phyloP scores from a whole-genome alignment of 1,284 basidiomycete species.

The Cutaneotrichosporon daszewskae region DNA sequence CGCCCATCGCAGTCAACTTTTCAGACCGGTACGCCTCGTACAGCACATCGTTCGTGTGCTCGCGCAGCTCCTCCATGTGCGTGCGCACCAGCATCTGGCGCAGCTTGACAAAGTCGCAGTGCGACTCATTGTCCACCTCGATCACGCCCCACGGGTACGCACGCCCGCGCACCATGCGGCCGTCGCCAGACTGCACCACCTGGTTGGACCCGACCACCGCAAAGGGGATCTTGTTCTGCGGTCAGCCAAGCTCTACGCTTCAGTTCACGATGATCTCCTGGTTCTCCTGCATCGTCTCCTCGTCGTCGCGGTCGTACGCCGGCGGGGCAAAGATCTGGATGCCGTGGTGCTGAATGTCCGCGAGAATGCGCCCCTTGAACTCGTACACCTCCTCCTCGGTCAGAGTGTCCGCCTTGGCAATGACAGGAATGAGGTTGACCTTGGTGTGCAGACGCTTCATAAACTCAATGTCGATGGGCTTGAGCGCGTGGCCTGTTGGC shows the following conservation, averaged over 20 bases:
- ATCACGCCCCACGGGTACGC: conserved; percentile 95
- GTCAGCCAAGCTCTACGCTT: conserved; percentile 33
- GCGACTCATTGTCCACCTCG: conserved; percentile 95
- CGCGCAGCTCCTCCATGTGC: conserved; percentile 95
- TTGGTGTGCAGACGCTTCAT: conserved; percentile 92
- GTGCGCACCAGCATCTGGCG: conserved; percentile 96
- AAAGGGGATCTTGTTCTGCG: conserved; percentile 96
- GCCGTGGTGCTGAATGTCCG: conserved; percentile 84
- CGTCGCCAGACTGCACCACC: conserved; percentile 72
- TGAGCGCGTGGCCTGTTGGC: conserved; percentile 92
- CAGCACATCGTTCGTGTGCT: conserved; percentile 85
- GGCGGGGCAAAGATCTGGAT: conserved; percentile 96
- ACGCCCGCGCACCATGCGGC: conserved; percentile 83
- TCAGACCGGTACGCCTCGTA: conserved; percentile 97
- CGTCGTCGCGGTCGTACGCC: conserved; percentile 91
- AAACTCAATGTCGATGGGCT: conserved; percentile 95
- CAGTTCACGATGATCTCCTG: conserved; percentile 89
- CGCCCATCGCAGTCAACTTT: conserved; percentile 90
- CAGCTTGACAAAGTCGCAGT: conserved; percentile 97
- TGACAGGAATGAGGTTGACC: conserved; percentile 95
- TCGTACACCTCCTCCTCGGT: conserved; percentile 87
- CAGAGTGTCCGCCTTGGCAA: conserved; percentile 92
- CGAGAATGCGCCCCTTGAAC: conserved; percentile 87
- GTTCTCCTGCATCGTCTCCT: conserved; percentile 89
- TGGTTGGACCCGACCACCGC: conserved; percentile 90